These are phyloP conservation scores for Ganoderma boninense DNA, from an alignment of 1,284 basidiomycete species.

Conservation along the genomic window DNA sequence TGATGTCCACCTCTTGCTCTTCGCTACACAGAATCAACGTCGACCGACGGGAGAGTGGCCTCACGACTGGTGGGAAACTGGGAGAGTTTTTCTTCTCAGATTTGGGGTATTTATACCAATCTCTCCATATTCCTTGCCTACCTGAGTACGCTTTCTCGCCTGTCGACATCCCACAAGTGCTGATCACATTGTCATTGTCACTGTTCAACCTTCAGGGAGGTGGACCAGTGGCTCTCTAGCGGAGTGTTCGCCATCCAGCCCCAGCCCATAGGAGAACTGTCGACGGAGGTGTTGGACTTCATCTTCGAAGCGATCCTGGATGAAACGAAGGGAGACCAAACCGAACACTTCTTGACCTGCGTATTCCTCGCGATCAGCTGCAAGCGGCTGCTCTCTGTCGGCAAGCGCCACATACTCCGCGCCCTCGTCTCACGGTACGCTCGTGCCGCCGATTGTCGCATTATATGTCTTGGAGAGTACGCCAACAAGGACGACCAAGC, in stretches of 20 bases:
- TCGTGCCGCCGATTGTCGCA: conserved; percentile 20
- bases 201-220: not conserved
- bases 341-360: not conserved
- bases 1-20: not conserved
- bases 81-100: not conserved
- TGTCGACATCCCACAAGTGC: not conserved
- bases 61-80: not conserved
- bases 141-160: not conserved
- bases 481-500: not conserved
- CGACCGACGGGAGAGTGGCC: not conserved
- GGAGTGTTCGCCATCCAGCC: not conserved
- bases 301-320: conserved; percentile 1
- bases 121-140: not conserved
- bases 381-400: conserved; percentile 18
- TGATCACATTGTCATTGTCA: not conserved
- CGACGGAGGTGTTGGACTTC: not conserved
- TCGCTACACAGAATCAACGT: not conserved
- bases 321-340: not conserved
- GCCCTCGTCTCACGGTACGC: not conserved
- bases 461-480: conserved; percentile 29
- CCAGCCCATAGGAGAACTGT: not conserved
- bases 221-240: not conserved
- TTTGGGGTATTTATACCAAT: not conserved
- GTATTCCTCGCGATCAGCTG: not conserved
- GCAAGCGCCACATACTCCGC: conserved; percentile 11